phyloP scores from a whole-genome alignment of 2,329 filamentous ascomycete species.

The Botrytis sinoallii region DNA sequence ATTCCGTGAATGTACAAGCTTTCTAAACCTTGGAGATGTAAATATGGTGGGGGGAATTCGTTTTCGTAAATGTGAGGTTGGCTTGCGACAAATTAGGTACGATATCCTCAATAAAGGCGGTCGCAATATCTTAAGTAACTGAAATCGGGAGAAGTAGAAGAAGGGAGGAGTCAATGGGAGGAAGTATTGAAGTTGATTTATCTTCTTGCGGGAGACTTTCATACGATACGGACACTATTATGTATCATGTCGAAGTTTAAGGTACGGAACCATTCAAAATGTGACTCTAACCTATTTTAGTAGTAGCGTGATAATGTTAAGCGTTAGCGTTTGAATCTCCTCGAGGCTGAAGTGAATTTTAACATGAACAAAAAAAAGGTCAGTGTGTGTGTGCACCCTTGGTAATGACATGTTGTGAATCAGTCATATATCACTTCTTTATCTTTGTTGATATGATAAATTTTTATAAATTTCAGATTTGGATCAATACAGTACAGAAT shows the following conservation, averaged over 20 bases:
- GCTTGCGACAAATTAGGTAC: constrained; percentile 3
- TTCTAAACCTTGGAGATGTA: constrained; percentile 6
- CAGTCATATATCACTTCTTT: background rate
- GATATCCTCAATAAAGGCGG: background rate
- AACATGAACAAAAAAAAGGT: background rate
- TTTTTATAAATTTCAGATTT: background rate
- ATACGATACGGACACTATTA: constrained; percentile 4
- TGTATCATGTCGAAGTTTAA: constrained; percentile 6
- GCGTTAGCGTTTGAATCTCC: background rate
- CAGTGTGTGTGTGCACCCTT: background rate
- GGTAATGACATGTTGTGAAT: background rate
- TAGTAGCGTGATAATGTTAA: background rate
- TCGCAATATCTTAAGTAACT: constrained; percentile 6
- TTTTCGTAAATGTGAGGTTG: background rate
- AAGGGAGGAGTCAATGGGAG: background rate
- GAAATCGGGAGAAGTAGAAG: background rate
- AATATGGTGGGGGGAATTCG: constrained; percentile 11
- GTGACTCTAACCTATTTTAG: background rate
- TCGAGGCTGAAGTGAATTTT: constrained; percentile 11
- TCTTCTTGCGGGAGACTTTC: constrained; percentile 4
- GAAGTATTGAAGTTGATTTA: constrained; percentile 6
- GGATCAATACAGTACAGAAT: background rate
- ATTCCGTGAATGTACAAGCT: constrained; percentile 23
- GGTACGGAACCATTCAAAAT: background rate
- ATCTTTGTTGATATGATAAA: background rate